Evolutionary conservation across 2,329 filamentous ascomycete species (phyloP).

Genomic region (Monilinia aucupariae): DNA sequence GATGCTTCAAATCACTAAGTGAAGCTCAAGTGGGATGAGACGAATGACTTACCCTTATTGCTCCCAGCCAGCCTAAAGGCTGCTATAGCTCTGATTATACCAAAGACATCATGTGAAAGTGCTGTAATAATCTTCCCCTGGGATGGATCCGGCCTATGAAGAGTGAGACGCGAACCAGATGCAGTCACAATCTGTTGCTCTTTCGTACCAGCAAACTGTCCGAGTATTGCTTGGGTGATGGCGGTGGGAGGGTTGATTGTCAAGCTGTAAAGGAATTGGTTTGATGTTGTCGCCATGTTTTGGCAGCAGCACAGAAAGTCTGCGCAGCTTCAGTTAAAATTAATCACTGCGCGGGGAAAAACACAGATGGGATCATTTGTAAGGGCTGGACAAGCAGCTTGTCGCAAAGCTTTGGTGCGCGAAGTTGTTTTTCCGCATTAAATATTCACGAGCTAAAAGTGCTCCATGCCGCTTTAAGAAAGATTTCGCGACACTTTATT

Average conservation of each 20-base stretch:
- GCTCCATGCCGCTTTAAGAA: conserved; percentile 16
- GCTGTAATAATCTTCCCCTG: conserved; percentile 83
- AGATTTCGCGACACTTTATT: conserved; percentile 15
- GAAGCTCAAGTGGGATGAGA: conserved; percentile 44
- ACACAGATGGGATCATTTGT: conserved; percentile 22
- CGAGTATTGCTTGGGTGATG: conserved; percentile 83
- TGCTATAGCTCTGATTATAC: conserved; percentile 84
- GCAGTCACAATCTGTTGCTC: conserved; percentile 97
- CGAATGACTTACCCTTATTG: conserved; percentile 76
- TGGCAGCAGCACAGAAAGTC: conserved; percentile 28
- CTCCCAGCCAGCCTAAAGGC: conserved; percentile 90
- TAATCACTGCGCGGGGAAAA: conserved; percentile 6
- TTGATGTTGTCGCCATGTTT: conserved; percentile 90
- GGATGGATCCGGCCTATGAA: conserved; percentile 78
- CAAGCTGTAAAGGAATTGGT: conserved; percentile 97
- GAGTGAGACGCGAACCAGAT: conserved; percentile 80
- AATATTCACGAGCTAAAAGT: conserved; percentile 16
- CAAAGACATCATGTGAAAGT: conserved; percentile 90
- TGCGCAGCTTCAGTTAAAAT: conserved; percentile 26
- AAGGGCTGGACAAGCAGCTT: conserved; percentile 27
- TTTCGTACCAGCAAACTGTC: conserved; percentile 92
- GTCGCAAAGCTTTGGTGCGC: conserved; percentile 17
- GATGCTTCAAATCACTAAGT: conserved; percentile 68
- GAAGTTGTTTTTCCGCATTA: conserved; percentile 10
- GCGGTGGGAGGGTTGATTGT: conserved; percentile 90